phyloP scores from a whole-genome alignment of 2,329 filamentous ascomycete species.

The Raffaelea ambrosiae region DNA sequence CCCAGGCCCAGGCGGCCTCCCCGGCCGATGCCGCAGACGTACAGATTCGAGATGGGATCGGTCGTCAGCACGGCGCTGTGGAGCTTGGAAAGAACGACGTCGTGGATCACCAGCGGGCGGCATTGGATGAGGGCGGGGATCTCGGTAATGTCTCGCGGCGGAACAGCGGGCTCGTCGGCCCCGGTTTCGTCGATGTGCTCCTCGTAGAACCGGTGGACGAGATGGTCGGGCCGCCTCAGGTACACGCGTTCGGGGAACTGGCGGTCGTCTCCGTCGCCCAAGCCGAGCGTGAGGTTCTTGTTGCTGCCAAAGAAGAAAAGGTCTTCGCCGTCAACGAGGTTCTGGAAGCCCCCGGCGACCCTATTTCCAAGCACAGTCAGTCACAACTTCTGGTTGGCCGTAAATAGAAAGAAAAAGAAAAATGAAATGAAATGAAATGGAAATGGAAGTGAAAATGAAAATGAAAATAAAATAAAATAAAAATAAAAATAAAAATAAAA shows the following conservation, averaged over 20 bases:
- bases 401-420: not conserved
- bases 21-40: conserved; percentile 84
- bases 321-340: conserved; percentile 57
- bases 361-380: conserved; percentile 1
- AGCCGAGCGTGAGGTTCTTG: conserved; percentile 84
- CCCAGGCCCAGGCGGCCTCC: conserved; percentile 84
- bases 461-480: too few relatives aligned
- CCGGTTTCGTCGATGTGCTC: conserved; percentile 48
- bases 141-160: conserved; percentile 30
- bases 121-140: conserved; percentile 67
- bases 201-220: conserved; percentile 64
- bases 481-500: too few relatives aligned
- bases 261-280: conserved; percentile 92
- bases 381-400: not conserved
- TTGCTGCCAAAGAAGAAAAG: conserved; percentile 94
- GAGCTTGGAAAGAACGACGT: conserved; percentile 82
- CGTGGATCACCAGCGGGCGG: conserved; percentile 65
- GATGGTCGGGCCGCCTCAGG: conserved; percentile 66
- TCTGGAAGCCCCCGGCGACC: conserved; percentile 12
- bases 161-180: not conserved
- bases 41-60: conserved; percentile 83
- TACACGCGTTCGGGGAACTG: conserved; percentile 83
- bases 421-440: not conserved
- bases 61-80: conserved; percentile 83
- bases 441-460: too few relatives aligned